A percentile compares a stretch with the other conserved stretches of the same genome.
phyloP scores from a whole-genome alignment of 169 alveolate species.

The Babesia divergens region DNA sequence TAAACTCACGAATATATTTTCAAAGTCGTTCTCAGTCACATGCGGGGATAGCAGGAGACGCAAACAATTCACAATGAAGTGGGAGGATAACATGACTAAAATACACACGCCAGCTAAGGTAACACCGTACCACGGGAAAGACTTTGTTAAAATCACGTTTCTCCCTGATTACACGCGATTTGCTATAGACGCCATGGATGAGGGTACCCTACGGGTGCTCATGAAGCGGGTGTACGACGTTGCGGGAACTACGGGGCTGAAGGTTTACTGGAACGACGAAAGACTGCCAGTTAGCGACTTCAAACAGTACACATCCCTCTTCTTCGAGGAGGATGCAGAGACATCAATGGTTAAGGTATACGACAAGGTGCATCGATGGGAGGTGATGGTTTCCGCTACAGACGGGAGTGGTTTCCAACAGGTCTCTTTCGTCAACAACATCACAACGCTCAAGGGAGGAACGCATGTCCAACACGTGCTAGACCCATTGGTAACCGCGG shows the following conservation, averaged over 20 bases:
- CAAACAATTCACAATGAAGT: conserved; percentile 82
- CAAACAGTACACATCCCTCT: conserved; percentile 91
- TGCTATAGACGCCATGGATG: conserved; percentile 87
- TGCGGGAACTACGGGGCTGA: conserved; percentile 96
- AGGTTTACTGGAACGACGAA: conserved; percentile 91
- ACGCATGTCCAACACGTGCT: conserved; percentile 96
- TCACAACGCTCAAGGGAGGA: conserved; percentile 98
- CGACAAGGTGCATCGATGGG: conserved; percentile 81
- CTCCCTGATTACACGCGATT: conserved; percentile 94
- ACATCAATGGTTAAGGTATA: conserved; percentile 70
- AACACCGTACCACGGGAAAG: conserved; percentile 77
- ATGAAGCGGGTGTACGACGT: conserved; percentile 97
- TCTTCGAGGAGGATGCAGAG: conserved; percentile 69
- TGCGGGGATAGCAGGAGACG: conserved; percentile 90
- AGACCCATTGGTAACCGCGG: conserved; percentile 91
- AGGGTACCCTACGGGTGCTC: conserved; percentile 89
- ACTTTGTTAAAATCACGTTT: conserved; percentile 91
- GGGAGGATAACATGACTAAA: conserved; percentile 90
- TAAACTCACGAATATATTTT: conserved; percentile 96
- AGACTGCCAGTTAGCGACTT: conserved; percentile 88
- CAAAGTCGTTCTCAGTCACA: conserved; percentile 92
- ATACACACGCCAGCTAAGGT: conserved; percentile 79
- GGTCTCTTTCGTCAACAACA: conserved; percentile 97
- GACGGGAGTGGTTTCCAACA: conserved; percentile 92
- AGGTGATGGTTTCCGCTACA: conserved; percentile 78